A percentile compares a stretch with the other conserved stretches of the same genome.
These are phyloP conservation scores for Phytophthora cajani DNA, from an alignment of 352 stramenopile species.

Conservation along the genomic window DNA sequence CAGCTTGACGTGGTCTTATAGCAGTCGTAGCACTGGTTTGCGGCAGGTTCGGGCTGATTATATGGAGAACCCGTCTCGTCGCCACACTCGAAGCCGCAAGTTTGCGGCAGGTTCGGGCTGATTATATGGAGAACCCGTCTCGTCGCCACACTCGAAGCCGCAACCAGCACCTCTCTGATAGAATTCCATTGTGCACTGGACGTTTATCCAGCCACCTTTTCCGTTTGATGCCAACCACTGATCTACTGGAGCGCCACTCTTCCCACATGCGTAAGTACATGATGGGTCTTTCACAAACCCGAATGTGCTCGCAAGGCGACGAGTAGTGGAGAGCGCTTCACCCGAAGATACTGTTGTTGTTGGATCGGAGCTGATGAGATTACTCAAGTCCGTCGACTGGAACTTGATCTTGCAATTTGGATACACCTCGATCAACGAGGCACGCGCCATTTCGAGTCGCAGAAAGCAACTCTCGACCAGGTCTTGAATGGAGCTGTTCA, in stretches of 20 bases:
- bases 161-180: background rate
- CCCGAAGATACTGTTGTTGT: background rate
- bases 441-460: slow-evolving; percentile 1
- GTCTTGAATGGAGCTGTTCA: background rate
- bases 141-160: background rate
- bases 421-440: slow-evolving; percentile 1
- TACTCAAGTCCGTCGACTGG: slow-evolving; percentile 4
- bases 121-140: background rate
- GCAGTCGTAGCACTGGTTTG: slow-evolving; percentile 6
- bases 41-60: background rate
- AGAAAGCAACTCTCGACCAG: background rate
- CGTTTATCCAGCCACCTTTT: background rate
- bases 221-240: background rate
- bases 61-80: background rate
- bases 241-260: background rate
- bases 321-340: background rate
- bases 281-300: background rate
- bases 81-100: background rate
- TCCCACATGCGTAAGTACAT: slow-evolving; percentile 1
- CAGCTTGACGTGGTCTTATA: background rate
- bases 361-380: background rate
- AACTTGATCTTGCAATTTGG: slow-evolving; percentile 13
- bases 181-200: slow-evolving; percentile 3
- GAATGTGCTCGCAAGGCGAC: background rate
- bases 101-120: background rate